Evolutionary conservation across 2,329 filamentous ascomycete genomes (phyloP).

Genomic region (Pseudogymnoascus sp.): DNA sequence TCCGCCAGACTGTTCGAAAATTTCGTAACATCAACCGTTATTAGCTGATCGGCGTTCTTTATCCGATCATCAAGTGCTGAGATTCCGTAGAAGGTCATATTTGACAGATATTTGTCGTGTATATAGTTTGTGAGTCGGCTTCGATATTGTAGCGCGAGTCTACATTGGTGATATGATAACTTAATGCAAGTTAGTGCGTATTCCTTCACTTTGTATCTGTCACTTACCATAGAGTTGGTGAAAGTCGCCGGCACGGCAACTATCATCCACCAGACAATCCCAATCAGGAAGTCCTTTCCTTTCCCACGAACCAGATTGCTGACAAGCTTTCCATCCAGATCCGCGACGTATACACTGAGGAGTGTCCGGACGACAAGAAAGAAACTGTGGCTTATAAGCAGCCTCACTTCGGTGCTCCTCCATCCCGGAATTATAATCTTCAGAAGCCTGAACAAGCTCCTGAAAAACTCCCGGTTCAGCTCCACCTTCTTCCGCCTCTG

Average conservation of each 20-base stretch:
- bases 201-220: constrained; percentile 10
- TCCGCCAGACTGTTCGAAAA: constrained; percentile 94
- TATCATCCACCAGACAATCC: constrained; percentile 96
- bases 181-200: constrained; percentile 29
- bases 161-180: constrained; percentile 95
- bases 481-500: constrained; percentile 70
- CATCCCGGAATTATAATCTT: constrained; percentile 86
- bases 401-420: constrained; percentile 76
- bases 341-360: constrained; percentile 91
- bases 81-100: constrained; percentile 95
- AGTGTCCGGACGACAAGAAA: constrained; percentile 86
- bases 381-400: constrained; percentile 84
- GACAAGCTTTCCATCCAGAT: constrained; percentile 88
- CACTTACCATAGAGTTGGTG: constrained; percentile 90
- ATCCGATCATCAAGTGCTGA: constrained; percentile 93
- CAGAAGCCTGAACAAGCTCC: constrained; percentile 59
- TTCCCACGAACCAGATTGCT: constrained; percentile 87
- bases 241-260: constrained; percentile 94
- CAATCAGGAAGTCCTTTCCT: constrained; percentile 79
- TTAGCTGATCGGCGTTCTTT: constrained; percentile 96
- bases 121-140: constrained; percentile 90
- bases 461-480: constrained; percentile 78
- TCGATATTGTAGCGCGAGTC: constrained; percentile 85
- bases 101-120: constrained; percentile 91
- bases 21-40: constrained; percentile 91